These are phyloP conservation scores for Coemansia sp. DNA, from an alignment of 192 early-diverging fungal genomes.

Conservation along the genomic window DNA sequence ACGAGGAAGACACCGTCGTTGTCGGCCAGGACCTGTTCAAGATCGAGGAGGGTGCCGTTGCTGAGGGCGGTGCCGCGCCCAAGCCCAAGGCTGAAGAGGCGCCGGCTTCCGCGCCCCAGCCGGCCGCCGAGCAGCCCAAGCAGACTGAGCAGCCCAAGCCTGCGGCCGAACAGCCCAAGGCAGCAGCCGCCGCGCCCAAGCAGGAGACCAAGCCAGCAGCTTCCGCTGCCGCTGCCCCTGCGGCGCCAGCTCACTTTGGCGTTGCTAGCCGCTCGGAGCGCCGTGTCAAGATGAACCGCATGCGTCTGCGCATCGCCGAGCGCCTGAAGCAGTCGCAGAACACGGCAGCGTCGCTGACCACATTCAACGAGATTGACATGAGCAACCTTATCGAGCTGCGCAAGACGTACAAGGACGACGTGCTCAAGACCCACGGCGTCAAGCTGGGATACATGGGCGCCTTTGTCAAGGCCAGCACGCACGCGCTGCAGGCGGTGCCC, in stretches of 20 bases:
- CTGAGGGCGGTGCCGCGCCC: constrained; percentile 43
- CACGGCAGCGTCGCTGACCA: constrained; percentile 94
- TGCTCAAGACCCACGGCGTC: constrained; percentile 91
- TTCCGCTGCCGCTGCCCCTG: constrained; percentile 19
- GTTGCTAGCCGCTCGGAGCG: constrained; percentile 39
- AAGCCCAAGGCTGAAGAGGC: constrained; percentile 43
- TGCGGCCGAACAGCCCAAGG: constrained; percentile 32
- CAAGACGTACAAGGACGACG: constrained; percentile 89
- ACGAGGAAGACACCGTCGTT: constrained; percentile 87
- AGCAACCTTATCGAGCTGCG: constrained; percentile 90
- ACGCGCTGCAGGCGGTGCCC: constrained; percentile 87
- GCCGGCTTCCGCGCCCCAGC: constrained; percentile 23
- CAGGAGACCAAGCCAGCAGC: constrained; percentile 37
- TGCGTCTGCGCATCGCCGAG: constrained; percentile 92
- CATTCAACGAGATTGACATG: constrained; percentile 99
- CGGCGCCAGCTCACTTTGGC: constrained; percentile 33
- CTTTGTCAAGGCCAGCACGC: constrained; percentile 89
- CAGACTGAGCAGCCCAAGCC: constrained; percentile 37
- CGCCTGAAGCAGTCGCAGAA: constrained; percentile 97
- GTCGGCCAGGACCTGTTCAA: constrained; percentile 94
- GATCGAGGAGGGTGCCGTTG: constrained; percentile 66
- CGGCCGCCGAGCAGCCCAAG: constrained; percentile 23
- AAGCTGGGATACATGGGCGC: constrained; percentile 99
- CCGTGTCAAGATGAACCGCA: constrained; percentile 95
- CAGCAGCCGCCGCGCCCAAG: constrained; percentile 29